phyloP scores from a whole-genome alignment of 164 flowering plant genomes.

The Umbilicus rupestris region DNA sequence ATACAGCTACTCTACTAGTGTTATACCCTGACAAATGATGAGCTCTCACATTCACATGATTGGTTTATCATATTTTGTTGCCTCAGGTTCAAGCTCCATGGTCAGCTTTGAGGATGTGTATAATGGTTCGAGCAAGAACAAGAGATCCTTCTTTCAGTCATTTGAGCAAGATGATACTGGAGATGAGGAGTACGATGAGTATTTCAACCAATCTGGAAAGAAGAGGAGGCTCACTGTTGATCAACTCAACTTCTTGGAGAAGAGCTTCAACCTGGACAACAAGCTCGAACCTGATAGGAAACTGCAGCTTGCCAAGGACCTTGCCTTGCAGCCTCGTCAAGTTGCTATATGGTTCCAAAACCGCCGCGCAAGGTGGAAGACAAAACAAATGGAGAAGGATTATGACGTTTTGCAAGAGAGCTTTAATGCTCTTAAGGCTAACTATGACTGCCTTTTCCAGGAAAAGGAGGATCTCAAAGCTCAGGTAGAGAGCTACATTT shows the following conservation, averaged over 20 bases:
- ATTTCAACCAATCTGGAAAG: slow-evolving; percentile 59
- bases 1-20: too few species aligned
- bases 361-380: slow-evolving; percentile 47
- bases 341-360: slow-evolving; percentile 59
- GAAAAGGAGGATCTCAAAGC: slow-evolving; percentile 56
- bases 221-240: slow-evolving; percentile 57
- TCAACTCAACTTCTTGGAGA: slow-evolving; percentile 66
- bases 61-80: slow-evolving; percentile 3
- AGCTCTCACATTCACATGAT: too few species aligned
- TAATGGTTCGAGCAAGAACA: slow-evolving; percentile 21
- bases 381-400: slow-evolving; percentile 41
- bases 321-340: slow-evolving; percentile 74
- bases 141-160: slow-evolving; percentile 29
- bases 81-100: slow-evolving; percentile 59
- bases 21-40: too few species aligned
- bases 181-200: slow-evolving; percentile 59
- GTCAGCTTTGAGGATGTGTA: slow-evolving; percentile 41
- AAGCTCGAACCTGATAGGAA: slow-evolving; percentile 88
- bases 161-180: slow-evolving; percentile 43
- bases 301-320: slow-evolving; percentile 56
- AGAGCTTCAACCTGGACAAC: slow-evolving; percentile 63
- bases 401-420: slow-evolving; percentile 26
- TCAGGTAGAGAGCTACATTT: too few species aligned
- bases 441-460: slow-evolving; percentile 41
- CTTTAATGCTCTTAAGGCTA: slow-evolving; percentile 44